Percentiles rank a stretch among this genome's conserved stretches.
Conservation (phyloP, 257 asterid species). For the Nicotiana undulata region DNA sequence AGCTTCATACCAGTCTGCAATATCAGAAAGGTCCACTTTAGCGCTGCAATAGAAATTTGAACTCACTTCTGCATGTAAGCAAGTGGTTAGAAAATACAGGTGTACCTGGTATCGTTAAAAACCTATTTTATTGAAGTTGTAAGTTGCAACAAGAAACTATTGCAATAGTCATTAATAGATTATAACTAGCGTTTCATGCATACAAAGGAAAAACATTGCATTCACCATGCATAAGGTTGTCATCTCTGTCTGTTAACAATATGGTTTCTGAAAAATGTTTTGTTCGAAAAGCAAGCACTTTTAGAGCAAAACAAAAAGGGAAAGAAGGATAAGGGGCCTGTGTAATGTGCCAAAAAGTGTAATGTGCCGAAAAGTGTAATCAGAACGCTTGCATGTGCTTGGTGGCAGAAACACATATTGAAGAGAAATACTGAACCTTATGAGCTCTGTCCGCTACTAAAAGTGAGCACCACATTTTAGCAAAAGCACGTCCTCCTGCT, state of each 20-base stretch:
- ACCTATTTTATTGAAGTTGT: background rate
- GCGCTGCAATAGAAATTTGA: conserved; percentile 13
- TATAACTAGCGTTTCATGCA: background rate
- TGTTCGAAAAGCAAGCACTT: background rate
- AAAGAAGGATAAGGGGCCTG: background rate
- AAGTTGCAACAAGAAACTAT: background rate
- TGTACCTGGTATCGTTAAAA: background rate
- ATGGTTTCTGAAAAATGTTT: background rate
- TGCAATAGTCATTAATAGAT: background rate
- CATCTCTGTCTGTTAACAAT: background rate
- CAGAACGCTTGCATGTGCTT: background rate
- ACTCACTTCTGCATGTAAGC: conserved; percentile 9
- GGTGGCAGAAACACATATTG: background rate
- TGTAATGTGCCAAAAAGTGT: background rate
- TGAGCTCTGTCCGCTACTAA: conserved; percentile 59
- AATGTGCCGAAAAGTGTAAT: too few species aligned
- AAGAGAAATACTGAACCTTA: conserved; percentile 49
- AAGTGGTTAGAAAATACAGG: background rate
- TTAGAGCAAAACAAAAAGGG: background rate
- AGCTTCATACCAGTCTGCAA: conserved; percentile 71
- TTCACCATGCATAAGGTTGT: background rate
- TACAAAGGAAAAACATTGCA: background rate
- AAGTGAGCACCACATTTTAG: conserved; percentile 51
- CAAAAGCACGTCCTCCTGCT: conserved; percentile 55
- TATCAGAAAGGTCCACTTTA: conserved; percentile 4